Base-by-base conservation (phyloP, 78 protist genomes). In the Speleostelium caveatum region DNA sequence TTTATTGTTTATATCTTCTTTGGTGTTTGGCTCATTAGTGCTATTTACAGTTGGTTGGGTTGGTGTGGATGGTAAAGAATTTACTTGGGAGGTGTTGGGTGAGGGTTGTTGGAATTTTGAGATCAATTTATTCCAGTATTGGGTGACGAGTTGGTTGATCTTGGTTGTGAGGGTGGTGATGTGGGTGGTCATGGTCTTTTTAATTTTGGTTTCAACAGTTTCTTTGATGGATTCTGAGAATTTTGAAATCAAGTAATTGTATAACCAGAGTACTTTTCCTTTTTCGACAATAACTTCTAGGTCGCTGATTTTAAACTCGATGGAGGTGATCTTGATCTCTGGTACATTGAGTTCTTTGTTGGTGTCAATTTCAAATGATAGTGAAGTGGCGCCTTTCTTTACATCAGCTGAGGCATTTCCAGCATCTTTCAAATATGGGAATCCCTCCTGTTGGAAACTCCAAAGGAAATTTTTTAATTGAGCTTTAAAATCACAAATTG, bases 401-500 rank as follows among this genome's bases (percentile, higher is more conserved):
- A 41, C 67, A 69, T 83, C 51, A 6, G 90, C 90, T 69, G 24
- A 32, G 5, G 90, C 90, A 16, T n/a, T 33, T 42, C 90, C 90
- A 7, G 24, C n/a, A 69, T 83, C 90, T 53, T 83, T 83, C 22
- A 83, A 69, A 60, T 69, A 83, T 2, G 90, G 90, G 61, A 83
- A 83, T 12, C 79, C 77, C 24, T 83, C 79, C 53, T 83, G 90
- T 22, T 69, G 55, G 32, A 58, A 83, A 10, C 41, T n/a, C 90
- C 90, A 83, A 21, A 28, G 12, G 24, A 83, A 83, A 41, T 67
- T 68, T 26, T 83, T 83, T 12, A 83, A 33, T 59, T 67, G 60
- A 21, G 90, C 90, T 12, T 36, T 59, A 21, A 83, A 83, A 1
- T 73, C 77, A 32, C 36, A 28, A 2, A 83, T 78, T 26, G 79